Evolutionary conservation across 768 basidiomycete species (phyloP).

Genomic region (Astraeus odoratus): DNA sequence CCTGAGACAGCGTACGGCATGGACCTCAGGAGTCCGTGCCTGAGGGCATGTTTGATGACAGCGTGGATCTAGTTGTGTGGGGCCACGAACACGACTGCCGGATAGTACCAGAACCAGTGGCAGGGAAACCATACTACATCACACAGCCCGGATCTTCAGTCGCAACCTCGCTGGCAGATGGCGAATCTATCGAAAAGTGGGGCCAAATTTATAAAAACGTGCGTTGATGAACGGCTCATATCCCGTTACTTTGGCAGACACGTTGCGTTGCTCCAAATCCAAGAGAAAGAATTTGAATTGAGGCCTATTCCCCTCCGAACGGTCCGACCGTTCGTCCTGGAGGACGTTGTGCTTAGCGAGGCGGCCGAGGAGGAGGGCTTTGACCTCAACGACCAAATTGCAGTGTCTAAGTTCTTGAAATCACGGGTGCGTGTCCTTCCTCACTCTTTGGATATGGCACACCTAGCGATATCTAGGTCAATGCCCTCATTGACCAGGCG

Average conservation of each 20-base stretch:
- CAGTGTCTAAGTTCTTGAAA: conserved; percentile 76
- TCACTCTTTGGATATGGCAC: background rate
- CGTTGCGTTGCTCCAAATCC: conserved; percentile 83
- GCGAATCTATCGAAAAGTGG: conserved; percentile 89
- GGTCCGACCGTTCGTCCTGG: conserved; percentile 90
- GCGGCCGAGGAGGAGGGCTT: conserved; percentile 72
- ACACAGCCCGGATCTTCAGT: conserved; percentile 93
- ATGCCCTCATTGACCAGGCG: conserved; percentile 51
- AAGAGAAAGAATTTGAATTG: conserved; percentile 81
- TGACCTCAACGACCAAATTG: conserved; percentile 74
- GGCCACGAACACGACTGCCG: conserved; percentile 99
- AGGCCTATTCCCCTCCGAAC: conserved; percentile 83
- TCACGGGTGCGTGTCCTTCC: conserved; percentile 40
- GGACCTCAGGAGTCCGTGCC: conserved; percentile 93
- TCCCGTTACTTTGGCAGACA: conserved; percentile 46
- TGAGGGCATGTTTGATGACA: conserved; percentile 96
- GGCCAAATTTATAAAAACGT: conserved; percentile 1
- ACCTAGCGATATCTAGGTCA: background rate
- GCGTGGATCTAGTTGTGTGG: conserved; percentile 91
- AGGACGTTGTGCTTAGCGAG: conserved; percentile 70
- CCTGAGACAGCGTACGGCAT: conserved; percentile 69
- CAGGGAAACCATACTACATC: conserved; percentile 87
- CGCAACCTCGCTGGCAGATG: conserved; percentile 90
- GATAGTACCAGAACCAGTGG: conserved; percentile 83
- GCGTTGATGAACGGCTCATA: background rate